Evolutionary conservation across 2,329 filamentous ascomycete genomes (phyloP), one percentile per base, ranked within the genome.

Genomic region (Nemania serpens): DNA sequence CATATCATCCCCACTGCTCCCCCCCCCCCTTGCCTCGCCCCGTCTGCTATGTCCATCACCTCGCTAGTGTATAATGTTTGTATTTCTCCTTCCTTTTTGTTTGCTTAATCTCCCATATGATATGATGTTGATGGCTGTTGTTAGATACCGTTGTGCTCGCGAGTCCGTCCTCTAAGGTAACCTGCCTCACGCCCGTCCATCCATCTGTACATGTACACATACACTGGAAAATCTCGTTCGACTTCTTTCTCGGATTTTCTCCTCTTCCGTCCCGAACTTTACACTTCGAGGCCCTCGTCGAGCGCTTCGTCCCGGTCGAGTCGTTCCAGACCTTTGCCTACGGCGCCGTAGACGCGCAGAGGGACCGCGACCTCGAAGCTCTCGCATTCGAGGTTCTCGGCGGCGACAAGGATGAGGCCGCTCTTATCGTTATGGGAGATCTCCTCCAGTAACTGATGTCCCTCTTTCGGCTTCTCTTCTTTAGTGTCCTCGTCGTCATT

Each of bases 351-450:
- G 10, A 97, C 90, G 52, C 87, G 86, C 66, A 97, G 78, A 25
- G 93, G 93, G 47, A 97, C 91, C 36, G 88, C 86, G 47, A 96
- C 90, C 75, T 97, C 93, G 75, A 97, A 97, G 69, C 91, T 96
- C 78, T 97, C 93, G 69, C 91, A 94, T 9, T 88, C 83, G 53
- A 97, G 71, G 64, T 87, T 87, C 77, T 96, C 91, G 52, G 89
- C 85, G 0, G 91, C 91, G 15, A 92, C 91, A 53, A 93, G 80
- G 13, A 95, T 84, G 22, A 84, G 75, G 0, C 88, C 84, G 1
- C 91, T 91, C 43, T 91, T 82, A 66, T 96, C 91, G 72, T 97
- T 92, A 52, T 85, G 84, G 6, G 88, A 88, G 11, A 95, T 84
- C 69, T 91, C 86, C 73, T 97, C 93, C 42, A 97, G 76, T n/a